Conservation (phyloP, 345 rosid genomes). For the Nephelium lappaceum region DNA sequence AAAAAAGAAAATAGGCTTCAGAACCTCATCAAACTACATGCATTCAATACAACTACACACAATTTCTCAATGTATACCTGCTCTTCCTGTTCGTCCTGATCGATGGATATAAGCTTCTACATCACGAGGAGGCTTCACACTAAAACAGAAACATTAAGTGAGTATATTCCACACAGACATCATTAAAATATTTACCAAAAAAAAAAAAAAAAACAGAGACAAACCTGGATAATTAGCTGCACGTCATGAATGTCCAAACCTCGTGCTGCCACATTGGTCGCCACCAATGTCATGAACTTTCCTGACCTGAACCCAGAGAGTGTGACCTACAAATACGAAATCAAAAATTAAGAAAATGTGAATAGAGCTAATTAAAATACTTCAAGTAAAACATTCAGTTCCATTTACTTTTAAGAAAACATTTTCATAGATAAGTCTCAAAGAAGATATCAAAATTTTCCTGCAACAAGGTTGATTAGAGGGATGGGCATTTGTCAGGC, state of each 20-base stretch:
- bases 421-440: not conserved
- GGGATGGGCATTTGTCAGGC: too few species aligned
- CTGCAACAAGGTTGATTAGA: not conserved
- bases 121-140: conserved; percentile 99
- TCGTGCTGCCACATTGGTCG: conserved; percentile 97
- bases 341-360: conserved; percentile 3
- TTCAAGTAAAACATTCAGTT: not conserved
- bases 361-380: not conserved
- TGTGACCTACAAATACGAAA: conserved; percentile 59
- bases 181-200: not conserved
- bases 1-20: conserved; percentile 14
- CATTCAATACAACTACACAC: not conserved
- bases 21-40: conserved; percentile 18
- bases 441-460: not conserved
- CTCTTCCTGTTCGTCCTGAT: conserved; percentile 99
- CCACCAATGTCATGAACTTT: conserved; percentile 85
- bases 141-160: conserved; percentile 28
- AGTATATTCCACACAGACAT: conserved; percentile 7
- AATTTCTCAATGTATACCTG: conserved; percentile 50
- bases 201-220: conserved; percentile 8
- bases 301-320: conserved; percentile 91
- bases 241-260: conserved; percentile 96
- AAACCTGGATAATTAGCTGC: conserved; percentile 93
- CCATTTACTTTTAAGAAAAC: not conserved
- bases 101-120: conserved; percentile 97